Evolutionary conservation across 2,329 filamentous ascomycete species (phyloP), one percentile per base, ranked within the genome.

Genomic region (Davidsoniella neocaledoniae): DNA sequence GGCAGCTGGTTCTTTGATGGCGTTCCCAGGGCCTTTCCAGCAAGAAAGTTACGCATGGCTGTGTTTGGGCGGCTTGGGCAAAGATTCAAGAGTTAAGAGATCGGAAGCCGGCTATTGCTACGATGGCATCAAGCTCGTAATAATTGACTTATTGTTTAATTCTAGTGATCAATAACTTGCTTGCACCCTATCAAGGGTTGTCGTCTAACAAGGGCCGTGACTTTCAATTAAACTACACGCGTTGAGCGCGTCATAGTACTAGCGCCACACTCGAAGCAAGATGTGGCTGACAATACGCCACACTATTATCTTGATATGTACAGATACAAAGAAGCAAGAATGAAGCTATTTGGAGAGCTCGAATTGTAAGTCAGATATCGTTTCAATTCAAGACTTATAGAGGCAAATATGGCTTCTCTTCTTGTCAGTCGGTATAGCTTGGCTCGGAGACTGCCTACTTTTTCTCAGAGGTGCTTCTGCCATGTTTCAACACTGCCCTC

Each of bases 401-500:
- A 16, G 21, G 14, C 29, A 37, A 44, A 44, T 7, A 44, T 50
- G 48, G 48, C 48, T 16, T 42, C 29, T 33, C 7, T 38, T 17
- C 23, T 45, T 4, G 10, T 39, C 29, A 29, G n/a, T 17, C 17
- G 8, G 12, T 14, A 14, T 36, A 12, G 12, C 9, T 26, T 44
- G 12, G 29, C 29, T 33, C 33, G 12, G 6, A 37, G 33, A 39
- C 3, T 37, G 16, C 4, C 17, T 12, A 5, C 23, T 46, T n/a
- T 17, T 9, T 9, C 29, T 33, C 12, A 9, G 29, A 33, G 8
- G 8, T 9, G 12, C 29, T 33, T 33, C 29, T 9, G 29, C 29
- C 29, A 33, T 33, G 29, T 33, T 3, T 69, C 69, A 36, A 73
- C 68, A 5, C 57, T 78, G 17, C 59, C 66, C 6, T 68, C 64